These are phyloP conservation scores for Nothophoma quercina DNA, from an alignment of 2,329 filamentous ascomycete species.

Conservation along the genomic window DNA sequence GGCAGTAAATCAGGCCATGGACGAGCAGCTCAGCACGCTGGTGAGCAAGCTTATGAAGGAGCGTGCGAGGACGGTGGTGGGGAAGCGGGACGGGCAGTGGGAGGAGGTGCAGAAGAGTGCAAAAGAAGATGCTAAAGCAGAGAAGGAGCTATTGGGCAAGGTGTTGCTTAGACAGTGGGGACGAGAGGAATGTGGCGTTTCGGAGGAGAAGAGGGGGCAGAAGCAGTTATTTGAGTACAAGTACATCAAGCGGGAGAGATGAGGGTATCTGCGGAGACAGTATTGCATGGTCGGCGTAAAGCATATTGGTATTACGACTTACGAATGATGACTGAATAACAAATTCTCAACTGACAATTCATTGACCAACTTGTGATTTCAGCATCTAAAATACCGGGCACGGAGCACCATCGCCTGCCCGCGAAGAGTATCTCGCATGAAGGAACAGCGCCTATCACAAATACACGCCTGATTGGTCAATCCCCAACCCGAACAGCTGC, in stretches of 20 bases:
- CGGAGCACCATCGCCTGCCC: too few relatives aligned
- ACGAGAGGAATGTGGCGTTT: conserved; percentile 42
- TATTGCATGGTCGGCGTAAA: not conserved
- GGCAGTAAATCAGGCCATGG: conserved; percentile 43
- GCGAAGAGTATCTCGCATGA: too few relatives aligned
- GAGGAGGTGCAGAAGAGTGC: conserved; percentile 32
- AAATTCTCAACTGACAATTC: too few relatives aligned
- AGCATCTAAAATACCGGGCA: too few relatives aligned
- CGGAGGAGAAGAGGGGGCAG: conserved; percentile 29
- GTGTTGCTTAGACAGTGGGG: conserved; percentile 49
- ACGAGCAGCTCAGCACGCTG: conserved; percentile 40
- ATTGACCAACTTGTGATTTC: too few relatives aligned
- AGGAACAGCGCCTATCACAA: not conserved
- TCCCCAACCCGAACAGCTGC: conserved; percentile 2
- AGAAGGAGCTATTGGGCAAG: conserved; percentile 42
- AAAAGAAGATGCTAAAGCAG: conserved; percentile 32
- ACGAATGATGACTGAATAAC: not conserved
- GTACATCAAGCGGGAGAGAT: conserved; percentile 29
- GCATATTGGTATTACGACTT: not conserved
- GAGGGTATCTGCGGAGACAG: not conserved
- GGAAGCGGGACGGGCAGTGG: conserved; percentile 47
- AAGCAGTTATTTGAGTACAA: conserved; percentile 42
- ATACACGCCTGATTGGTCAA: not conserved
- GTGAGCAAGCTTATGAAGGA: conserved; percentile 43
- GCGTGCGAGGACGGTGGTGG: conserved; percentile 38